Conservation (phyloP, 805 yeast species). For the Spencermartinsiella europaea region DNA sequence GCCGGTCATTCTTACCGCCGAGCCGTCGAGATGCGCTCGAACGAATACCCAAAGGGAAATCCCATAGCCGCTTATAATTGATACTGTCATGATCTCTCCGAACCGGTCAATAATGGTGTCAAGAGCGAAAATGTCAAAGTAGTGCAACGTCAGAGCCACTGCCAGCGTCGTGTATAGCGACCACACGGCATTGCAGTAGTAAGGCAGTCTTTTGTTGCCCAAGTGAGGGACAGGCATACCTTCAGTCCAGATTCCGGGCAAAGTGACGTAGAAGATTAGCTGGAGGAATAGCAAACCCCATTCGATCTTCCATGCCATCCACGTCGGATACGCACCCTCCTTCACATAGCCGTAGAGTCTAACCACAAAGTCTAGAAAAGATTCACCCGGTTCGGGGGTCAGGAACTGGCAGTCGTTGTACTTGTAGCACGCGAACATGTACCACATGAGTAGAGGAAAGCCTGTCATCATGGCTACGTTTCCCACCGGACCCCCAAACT, state of each 20-base stretch:
- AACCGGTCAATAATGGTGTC: constrained; percentile 73
- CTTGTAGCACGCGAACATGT: constrained; percentile 89
- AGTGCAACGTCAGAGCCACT: constrained; percentile 58
- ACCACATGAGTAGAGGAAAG: constrained; percentile 91
- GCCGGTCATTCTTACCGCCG: constrained; percentile 89
- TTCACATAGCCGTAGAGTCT: constrained; percentile 39
- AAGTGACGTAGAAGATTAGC: constrained; percentile 64
- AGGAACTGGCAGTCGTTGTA: constrained; percentile 74
- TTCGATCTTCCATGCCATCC: constrained; percentile 64
- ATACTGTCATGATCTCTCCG: constrained; percentile 90
- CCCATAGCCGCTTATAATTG: constrained; percentile 71
- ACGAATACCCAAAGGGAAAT: constrained; percentile 68
- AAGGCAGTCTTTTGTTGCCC: constrained; percentile 75
- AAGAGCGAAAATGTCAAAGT: constrained; percentile 67
- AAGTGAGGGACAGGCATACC: constrained; percentile 89
- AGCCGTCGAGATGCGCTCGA: constrained; percentile 60
- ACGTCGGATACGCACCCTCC: constrained; percentile 41
- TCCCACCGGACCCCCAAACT: constrained; percentile 91
- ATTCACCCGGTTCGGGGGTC: constrained; percentile 54
- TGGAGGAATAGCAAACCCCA: constrained; percentile 65
- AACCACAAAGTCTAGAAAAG: constrained; percentile 41
- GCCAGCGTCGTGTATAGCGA: constrained; percentile 67
- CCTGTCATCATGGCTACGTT: constrained; percentile 88
- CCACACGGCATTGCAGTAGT: constrained; percentile 89
- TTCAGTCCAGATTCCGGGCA: constrained; percentile 93